phyloP scores from a whole-genome alignment of 2,329 filamentous ascomycete species.

The Elsinoe ampelina region DNA sequence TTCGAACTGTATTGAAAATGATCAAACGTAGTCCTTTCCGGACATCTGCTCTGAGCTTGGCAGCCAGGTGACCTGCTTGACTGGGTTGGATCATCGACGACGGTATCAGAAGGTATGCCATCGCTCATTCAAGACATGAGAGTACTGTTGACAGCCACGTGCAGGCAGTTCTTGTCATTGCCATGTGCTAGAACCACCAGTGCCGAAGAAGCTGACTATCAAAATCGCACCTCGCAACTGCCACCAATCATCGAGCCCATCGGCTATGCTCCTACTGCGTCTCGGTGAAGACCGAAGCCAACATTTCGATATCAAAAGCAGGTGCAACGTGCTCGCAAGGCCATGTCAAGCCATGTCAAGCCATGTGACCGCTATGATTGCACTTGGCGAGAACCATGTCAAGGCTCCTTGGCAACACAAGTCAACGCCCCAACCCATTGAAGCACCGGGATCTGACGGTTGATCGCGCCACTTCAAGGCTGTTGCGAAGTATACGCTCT shows the following conservation, averaged over 20 bases:
- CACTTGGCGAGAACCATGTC: not conserved
- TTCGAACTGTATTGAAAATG: not conserved
- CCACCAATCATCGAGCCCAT: not conserved
- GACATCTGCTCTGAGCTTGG: not conserved
- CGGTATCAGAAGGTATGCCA: too few species aligned
- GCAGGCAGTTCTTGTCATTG: too few species aligned
- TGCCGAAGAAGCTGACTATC: too few species aligned
- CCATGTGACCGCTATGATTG: not conserved
- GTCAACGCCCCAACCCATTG: not conserved
- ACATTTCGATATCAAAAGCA: not conserved
- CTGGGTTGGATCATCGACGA: not conserved
- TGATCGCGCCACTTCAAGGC: not conserved
- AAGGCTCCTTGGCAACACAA: slow-evolving; percentile 6
- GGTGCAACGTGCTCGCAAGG: slow-evolving; percentile 4
- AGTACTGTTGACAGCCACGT: too few species aligned
- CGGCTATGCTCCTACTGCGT: too few species aligned
- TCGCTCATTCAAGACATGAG: too few species aligned
- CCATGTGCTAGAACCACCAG: too few species aligned
- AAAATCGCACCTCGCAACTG: not conserved
- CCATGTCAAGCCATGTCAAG: not conserved
- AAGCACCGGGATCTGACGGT: not conserved
- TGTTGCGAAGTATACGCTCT: not conserved
- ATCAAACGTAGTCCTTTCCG: not conserved
- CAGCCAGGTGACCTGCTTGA: not conserved
- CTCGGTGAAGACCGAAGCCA: not conserved